These are phyloP conservation scores for Datisca glomerata DNA, from an alignment of 306 rosid species.

Conservation along the genomic window DNA sequence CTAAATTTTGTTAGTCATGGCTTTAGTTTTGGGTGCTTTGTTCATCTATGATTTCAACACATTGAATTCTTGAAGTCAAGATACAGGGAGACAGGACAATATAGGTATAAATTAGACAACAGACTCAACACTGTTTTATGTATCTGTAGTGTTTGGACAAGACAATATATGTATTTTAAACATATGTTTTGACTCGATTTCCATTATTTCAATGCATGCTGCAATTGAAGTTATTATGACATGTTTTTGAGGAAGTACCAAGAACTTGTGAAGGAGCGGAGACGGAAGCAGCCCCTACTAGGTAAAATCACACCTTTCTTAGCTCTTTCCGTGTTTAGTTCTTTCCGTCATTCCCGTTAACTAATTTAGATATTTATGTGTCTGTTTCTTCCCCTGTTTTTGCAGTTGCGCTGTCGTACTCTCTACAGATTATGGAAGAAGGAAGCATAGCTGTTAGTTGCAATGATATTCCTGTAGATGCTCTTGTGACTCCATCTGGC, in stretches of 20 bases:
- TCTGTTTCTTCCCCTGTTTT: neutral
- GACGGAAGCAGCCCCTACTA: neutral
- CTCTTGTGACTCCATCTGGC: neutral
- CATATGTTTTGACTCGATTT: neutral
- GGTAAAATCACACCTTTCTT: neutral
- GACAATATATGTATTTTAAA: no score
- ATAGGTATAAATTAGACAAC: no score
- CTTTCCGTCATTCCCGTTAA: neutral
- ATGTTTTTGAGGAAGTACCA: neutral
- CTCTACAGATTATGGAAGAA: neutral
- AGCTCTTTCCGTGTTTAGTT: no score
- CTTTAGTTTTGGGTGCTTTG: no score
- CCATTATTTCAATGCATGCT: neutral
- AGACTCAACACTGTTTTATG: no score
- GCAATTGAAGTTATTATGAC: neutral
- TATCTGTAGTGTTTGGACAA: no score
- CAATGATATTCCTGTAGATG: neutral
- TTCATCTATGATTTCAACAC: no score
- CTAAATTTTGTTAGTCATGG: no score
- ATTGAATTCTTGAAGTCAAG: no score
- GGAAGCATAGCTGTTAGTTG: neutral
- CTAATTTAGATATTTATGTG: neutral
- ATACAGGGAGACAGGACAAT: no score
- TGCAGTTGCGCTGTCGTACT: neutral
- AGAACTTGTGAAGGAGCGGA: neutral